A percentile compares a stretch with the other conserved stretches of the same genome.
Evolutionary conservation across 2,329 filamentous ascomycete species (phyloP).

Genomic region (Bipolaris zeicola): DNA sequence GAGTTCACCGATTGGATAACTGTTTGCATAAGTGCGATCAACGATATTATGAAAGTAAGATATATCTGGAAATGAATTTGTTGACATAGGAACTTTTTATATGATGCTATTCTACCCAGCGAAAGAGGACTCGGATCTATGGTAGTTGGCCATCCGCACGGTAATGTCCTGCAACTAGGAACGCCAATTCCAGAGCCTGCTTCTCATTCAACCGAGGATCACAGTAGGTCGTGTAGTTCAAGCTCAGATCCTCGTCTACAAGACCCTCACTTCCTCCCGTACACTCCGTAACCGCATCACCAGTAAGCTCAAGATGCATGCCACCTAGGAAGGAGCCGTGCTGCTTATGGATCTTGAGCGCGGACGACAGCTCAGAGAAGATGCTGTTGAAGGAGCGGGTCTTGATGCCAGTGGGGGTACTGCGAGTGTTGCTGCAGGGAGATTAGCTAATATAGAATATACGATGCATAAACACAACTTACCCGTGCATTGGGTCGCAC

Average conservation of each 20-base stretch:
- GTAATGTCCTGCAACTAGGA: conserved; percentile 86
- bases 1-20: background rate
- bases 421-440: conserved; percentile 59
- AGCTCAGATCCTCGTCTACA: conserved; percentile 83
- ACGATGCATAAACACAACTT: conserved; percentile 18
- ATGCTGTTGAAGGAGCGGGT: conserved; percentile 91
- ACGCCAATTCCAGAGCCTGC: conserved; percentile 93
- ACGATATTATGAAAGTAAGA: background rate
- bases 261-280: conserved; percentile 86
- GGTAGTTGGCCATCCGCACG: conserved; percentile 50
- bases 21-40: background rate
- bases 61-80: background rate
- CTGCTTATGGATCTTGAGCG: conserved; percentile 81
- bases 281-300: conserved; percentile 95
- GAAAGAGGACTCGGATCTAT: background rate
- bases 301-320: conserved; percentile 92
- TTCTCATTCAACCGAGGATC: conserved; percentile 97
- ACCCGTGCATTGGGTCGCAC: conserved; percentile 98
- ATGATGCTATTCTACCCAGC: background rate
- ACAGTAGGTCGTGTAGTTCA: conserved; percentile 95
- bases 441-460: conserved; percentile 15
- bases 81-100: background rate
- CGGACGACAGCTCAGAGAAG: conserved; percentile 82
- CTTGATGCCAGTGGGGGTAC: conserved; percentile 79
- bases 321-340: conserved; percentile 87